Evolutionary conservation across 2,329 filamentous ascomycete species (phyloP), one percentile per base, ranked within the genome.

Genomic region (Orbilia quercus): DNA sequence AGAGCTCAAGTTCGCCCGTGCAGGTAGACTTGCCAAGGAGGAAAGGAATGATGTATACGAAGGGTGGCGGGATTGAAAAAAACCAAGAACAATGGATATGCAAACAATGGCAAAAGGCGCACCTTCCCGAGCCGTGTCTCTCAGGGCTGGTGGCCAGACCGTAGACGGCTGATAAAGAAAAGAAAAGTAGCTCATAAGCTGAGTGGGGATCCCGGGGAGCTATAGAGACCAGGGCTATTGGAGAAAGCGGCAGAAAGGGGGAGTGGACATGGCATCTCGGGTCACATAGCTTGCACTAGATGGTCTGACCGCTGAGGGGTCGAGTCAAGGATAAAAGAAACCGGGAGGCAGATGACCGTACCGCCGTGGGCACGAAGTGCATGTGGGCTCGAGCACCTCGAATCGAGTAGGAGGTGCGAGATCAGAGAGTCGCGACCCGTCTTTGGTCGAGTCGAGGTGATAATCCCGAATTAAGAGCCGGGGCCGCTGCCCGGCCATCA

Each of bases 51-150:
- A 51, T 50, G 64, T 59, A 69, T 53, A 60, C 64, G 55, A 9
- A 62, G 47, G 40, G 64, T 42, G 28, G 40, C 48, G 48, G 63
- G 48, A 55, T 38, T 16, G 42, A 58, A n/a, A 44, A 42, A n/a
- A 44, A 42, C 22, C n/a, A 47, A 22, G 45, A 28, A 57, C 58
- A 48, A 44, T 28, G 14, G 36, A 42, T 42, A 50, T 23, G 31
- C 53, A 66, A 34, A 47, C 31, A 48, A 57, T 57, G 51, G 51
- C 31, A 53, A 67, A 67, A 23, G 28, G 54, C 42, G 36, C 57
- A 55, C 38, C 53, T 55, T 59, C 64, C 64, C 64, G 64, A 69
- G 64, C 64, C 64, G 55, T 69, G 55, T 69, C 55, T 69, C 38
- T 59, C 55, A 31, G 7, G 12, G 55, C 23, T 25, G 20, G 40